Base-by-base conservation (phyloP, 2,329 filamentous ascomycete species). In the Elsinoe necatrix region DNA sequence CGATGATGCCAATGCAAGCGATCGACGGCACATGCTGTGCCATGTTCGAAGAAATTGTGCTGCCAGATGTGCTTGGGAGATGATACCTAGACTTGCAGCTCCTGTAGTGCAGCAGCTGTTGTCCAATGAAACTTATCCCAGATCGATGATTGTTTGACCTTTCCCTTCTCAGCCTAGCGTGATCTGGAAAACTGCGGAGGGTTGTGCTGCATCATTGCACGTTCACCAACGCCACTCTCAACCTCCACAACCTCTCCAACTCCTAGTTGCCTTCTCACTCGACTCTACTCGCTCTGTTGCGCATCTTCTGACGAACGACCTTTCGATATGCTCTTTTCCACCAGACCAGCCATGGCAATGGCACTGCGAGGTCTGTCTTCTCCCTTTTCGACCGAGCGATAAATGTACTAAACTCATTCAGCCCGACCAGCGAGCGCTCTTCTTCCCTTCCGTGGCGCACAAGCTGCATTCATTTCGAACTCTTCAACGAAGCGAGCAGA, bases 1-100 rank as follows among this genome's bases (percentile, higher is more conserved):
- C 92, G 66, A 98, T 95, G 54, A 97, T 79, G 71, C 90, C 91
- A 65, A 98, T 84, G 69, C 91, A 95, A 71, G 89, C 91, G 72
- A 97, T 93, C 34, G 86, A 89, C 27, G 92, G 75, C 41, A 69
- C 69, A 59, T 71, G 86, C 56, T 71, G 68, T 37, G 75, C 69
- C 77, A 80, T 78, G 18, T 27, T 55, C 59, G 31, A 37, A 45
- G 14, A 54, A 18, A 14, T 48, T 35, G 55, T 57, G 4, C 9
- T 4, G 47, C 14, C 4, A 34, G 25, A 27, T 9, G 9, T 25
- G 41, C 9, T 37, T 37, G 34, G 9, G 34, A 6, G 14, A 37
- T 37, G 9, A n/a, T 12, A 37, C 5, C 5, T 31, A 20, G 6
- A 42, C 29, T 11, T 7, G 12, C 23, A 27, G 14, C 14, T 48